Evolutionary conservation across 1,284 basidiomycete species (phyloP).

Genomic region (Microbotryum saponariae): DNA sequence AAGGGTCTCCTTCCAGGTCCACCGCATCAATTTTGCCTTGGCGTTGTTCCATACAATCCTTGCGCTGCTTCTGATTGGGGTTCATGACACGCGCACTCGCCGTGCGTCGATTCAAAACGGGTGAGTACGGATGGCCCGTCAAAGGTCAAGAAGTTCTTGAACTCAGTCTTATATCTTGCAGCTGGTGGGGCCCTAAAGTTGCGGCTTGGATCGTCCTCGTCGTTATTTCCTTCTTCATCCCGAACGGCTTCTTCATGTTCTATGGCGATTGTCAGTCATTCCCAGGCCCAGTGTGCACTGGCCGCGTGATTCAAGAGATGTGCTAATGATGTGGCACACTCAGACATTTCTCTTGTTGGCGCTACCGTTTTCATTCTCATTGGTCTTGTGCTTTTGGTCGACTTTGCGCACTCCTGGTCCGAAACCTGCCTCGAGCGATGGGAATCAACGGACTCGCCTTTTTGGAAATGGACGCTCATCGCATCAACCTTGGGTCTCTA

Average conservation of each 20-base stretch:
- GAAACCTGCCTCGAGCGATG: conserved; percentile 94
- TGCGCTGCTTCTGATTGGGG: conserved; percentile 69
- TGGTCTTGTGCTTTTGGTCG: conserved; percentile 92
- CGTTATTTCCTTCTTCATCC: conserved; percentile 78
- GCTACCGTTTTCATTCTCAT: conserved; percentile 88
- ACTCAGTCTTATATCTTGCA: conserved; percentile 38
- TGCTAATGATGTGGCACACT: background rate
- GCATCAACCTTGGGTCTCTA: conserved; percentile 89
- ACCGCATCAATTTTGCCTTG: conserved; percentile 93
- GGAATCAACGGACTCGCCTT: conserved; percentile 59
- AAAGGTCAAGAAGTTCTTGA: conserved; percentile 8
- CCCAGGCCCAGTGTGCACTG: background rate
- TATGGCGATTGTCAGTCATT: conserved; percentile 79
- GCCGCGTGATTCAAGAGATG: background rate
- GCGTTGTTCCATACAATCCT: conserved; percentile 81
- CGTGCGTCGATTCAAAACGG: conserved; percentile 95
- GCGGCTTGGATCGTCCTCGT: conserved; percentile 74
- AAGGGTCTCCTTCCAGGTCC: conserved; percentile 54
- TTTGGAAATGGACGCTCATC: conserved; percentile 96
- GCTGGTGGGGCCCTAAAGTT: conserved; percentile 98
- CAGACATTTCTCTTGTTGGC: conserved; percentile 60
- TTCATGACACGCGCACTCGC: conserved; percentile 81
- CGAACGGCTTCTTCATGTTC: conserved; percentile 89
- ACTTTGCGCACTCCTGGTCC: conserved; percentile 98
- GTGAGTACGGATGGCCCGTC: conserved; percentile 44